Percentiles rank a stretch among this genome's conserved stretches.
Conservation (phyloP, 257 asterid species). For the Echites panduratus region DNA sequence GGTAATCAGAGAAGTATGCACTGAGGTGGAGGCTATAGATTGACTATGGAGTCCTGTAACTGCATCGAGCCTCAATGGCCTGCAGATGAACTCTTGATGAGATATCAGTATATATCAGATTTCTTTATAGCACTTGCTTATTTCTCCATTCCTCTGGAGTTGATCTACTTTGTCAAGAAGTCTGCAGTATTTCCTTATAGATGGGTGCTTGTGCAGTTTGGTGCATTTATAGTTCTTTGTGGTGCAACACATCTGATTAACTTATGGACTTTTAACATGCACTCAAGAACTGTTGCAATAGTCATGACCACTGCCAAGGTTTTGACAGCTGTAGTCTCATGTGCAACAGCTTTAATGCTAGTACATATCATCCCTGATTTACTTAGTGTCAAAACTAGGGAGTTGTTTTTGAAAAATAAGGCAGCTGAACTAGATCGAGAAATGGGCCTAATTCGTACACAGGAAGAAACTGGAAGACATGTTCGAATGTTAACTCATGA, state of each 20-base stretch:
- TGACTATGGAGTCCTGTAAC: constrained; percentile 69
- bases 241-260: constrained; percentile 95
- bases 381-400: constrained; percentile 92
- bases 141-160: constrained; percentile 92
- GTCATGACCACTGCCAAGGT: constrained; percentile 84
- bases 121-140: constrained; percentile 98
- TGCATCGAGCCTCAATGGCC: constrained; percentile 94
- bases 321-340: constrained; percentile 84
- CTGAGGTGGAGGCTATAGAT: constrained; percentile 12
- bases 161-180: constrained; percentile 90
- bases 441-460: constrained; percentile 94
- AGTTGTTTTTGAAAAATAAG: constrained; percentile 78
- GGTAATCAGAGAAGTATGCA: constrained; percentile 24
- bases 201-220: constrained; percentile 99
- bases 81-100: constrained; percentile 88
- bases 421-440: constrained; percentile 97
- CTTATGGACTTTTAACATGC: constrained; percentile 79
- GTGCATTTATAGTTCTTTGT: constrained; percentile 96
- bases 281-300: constrained; percentile 80
- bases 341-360: constrained; percentile 92
- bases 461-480: constrained; percentile 96
- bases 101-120: constrained; percentile 91
- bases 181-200: constrained; percentile 94
- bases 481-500: constrained; percentile 99
- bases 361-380: constrained; percentile 97